Percentiles rank a stretch among this genome's conserved stretches.
Evolutionary conservation across 352 stramenopile genomes (phyloP).

Genomic region (Globisporangium perplexum): DNA sequence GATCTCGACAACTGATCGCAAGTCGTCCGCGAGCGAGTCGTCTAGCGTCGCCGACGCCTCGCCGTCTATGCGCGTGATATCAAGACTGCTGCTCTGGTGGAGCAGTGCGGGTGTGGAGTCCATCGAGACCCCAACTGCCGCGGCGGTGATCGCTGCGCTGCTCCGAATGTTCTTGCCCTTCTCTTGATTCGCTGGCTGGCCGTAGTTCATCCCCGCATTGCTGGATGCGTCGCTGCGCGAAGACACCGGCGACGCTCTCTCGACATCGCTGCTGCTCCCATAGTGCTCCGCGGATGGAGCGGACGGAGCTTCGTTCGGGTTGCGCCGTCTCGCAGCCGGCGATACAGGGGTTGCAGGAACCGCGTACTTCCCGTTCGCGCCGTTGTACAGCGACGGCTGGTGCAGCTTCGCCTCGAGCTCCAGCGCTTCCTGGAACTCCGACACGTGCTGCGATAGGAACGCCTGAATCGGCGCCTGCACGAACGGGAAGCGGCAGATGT

Average conservation of each 20-base stretch:
- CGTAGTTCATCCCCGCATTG: conserved; percentile 30
- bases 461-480: conserved; percentile 80
- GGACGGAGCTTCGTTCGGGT: conserved; percentile 29
- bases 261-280: conserved; percentile 26
- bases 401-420: conserved; percentile 86
- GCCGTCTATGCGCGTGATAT: conserved; percentile 31
- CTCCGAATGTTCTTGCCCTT: conserved; percentile 31
- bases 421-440: conserved; percentile 81
- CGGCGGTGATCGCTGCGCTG: conserved; percentile 45
- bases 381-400: conserved; percentile 64
- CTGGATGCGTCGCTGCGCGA: conserved; percentile 33
- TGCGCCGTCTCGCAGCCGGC: conserved; percentile 33
- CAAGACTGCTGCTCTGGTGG: conserved; percentile 24
- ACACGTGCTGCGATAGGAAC: conserved; percentile 81
- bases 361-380: neutral
- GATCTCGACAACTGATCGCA: conserved; percentile 51
- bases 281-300: neutral
- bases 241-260: conserved; percentile 36
- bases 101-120: conserved; percentile 28
- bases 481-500: conserved; percentile 86
- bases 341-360: conserved; percentile 20
- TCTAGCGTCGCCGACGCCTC: conserved; percentile 36
- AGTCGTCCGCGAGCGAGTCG: conserved; percentile 57
- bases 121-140: conserved; percentile 39
- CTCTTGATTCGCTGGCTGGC: conserved; percentile 2